These are phyloP conservation scores for Daldinia bambusicola DNA, from an alignment of 495 filamentous ascomycete genomes.

Conservation along the genomic window DNA sequence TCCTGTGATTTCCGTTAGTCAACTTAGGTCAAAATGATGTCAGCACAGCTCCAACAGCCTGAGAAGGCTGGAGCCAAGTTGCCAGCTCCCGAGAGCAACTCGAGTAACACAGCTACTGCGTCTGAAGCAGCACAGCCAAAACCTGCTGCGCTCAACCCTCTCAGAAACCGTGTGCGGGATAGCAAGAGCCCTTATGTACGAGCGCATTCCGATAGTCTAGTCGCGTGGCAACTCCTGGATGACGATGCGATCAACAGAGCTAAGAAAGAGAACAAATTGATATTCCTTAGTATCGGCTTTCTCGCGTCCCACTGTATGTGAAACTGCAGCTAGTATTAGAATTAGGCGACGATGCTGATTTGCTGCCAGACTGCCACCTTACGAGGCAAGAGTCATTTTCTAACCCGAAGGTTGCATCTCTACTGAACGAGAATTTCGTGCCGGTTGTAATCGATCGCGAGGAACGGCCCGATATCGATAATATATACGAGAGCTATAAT, in stretches of 20 bases:
- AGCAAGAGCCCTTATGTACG: constrained; percentile 88
- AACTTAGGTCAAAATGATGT: constrained; percentile 46
- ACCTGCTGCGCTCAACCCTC: constrained; percentile 32
- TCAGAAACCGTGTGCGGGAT: constrained; percentile 76
- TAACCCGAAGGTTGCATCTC: constrained; percentile 77
- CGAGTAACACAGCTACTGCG: constrained; percentile 8
- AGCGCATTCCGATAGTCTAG: constrained; percentile 82
- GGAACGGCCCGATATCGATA: constrained; percentile 93
- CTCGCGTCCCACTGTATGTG: constrained; percentile 90
- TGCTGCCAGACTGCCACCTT: constrained; percentile 78
- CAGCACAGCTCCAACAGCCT: constrained; percentile 50
- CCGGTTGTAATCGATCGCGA: constrained; percentile 95
- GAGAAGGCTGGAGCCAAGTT: constrained; percentile 26
- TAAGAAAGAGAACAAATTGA: constrained; percentile 79
- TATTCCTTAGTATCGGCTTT: constrained; percentile 97
- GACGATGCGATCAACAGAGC: constrained; percentile 80
- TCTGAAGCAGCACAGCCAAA: constrained; percentile 3
- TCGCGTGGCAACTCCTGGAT: constrained; percentile 93
- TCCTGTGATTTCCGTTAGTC: constrained; percentile 16
- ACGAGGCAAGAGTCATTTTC: constrained; percentile 96
- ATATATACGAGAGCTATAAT: constrained; percentile 98
- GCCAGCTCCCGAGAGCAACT: constrained; percentile 5
- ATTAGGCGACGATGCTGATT: constrained; percentile 19
- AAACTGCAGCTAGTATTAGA: not conserved
- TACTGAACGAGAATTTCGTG: constrained; percentile 89